Evolutionary conservation across 106 monocot species (phyloP), one percentile per base, ranked within the genome.

Genomic region (Triglochin maritima): DNA sequence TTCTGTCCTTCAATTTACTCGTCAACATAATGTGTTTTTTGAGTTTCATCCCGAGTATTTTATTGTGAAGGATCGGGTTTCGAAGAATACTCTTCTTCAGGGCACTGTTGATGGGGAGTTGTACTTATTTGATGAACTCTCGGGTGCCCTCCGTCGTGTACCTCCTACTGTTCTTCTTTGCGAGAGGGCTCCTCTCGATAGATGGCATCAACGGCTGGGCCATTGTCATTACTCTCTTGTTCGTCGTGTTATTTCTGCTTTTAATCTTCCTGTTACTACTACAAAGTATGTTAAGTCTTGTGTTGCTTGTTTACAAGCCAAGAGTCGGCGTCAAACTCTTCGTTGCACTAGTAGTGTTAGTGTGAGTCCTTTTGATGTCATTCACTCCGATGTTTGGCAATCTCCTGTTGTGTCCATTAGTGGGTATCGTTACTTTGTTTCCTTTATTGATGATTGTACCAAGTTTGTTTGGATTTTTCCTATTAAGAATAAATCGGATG

Each of bases 401-500:
- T 43, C 70, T 44, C 70, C 58, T 3, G 17, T 70, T 45, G 4
- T 57, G 3, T 70, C 59, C 47, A 13, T 44, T 70, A 6, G 15
- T 13, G 16, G 47, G 3, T 59, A 44, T 47, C 17, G 9, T 4
- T 70, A 59, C 49, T 70, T 46, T 70, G 70, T 70, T 9, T 14
- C 12, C 1, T 70, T 70, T 15, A 15, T 70, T 46, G 70, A 70
- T 59, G 57, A 58, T 59, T 46, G 46, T 46, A n/a, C 13, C 16
- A 45, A 58, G 6, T 70, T 46, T 17, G 48, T 41, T 4, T 70
- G 70, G 59, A 14, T 70, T 10, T 70, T 58, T 47, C 59, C 70
- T 0, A 43, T 70, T 47, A 5, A 6, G 3, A 1, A 46, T 3
- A 70, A 70, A 47, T 57, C 16, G 13, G 17, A 70, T 70, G 56